These are phyloP conservation scores for Penicillium decumbens DNA, from an alignment of 2,329 filamentous ascomycete genomes.

Conservation along the genomic window DNA sequence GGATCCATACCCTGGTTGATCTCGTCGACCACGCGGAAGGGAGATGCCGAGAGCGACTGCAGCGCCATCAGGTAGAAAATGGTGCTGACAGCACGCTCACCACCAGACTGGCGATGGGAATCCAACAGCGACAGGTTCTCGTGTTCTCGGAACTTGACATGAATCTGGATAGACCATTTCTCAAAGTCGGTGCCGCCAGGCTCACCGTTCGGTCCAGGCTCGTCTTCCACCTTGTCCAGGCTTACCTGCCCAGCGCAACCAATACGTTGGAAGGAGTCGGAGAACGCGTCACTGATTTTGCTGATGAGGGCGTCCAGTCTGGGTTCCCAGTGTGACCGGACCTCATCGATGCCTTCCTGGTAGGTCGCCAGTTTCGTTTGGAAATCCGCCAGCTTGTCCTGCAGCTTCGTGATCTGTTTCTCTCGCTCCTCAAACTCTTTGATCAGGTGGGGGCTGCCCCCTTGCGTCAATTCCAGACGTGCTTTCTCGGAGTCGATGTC, in stretches of 20 bases:
- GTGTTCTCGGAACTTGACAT: conserved; percentile 86
- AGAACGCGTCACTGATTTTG: conserved; percentile 85
- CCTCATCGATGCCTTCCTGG: conserved; percentile 55
- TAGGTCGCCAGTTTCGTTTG: conserved; percentile 54
- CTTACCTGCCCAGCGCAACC: conserved; percentile 87
- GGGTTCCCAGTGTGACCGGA: conserved; percentile 77
- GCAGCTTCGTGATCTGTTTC: conserved; percentile 63
- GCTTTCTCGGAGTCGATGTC: conserved; percentile 71
- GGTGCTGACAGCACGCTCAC: conserved; percentile 91
- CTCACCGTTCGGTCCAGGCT: conserved; percentile 30
- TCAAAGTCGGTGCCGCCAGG: conserved; percentile 69
- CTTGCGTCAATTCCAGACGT: conserved; percentile 74
- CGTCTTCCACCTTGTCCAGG: conserved; percentile 64
- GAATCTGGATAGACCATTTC: conserved; percentile 87
- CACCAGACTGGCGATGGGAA: conserved; percentile 89
- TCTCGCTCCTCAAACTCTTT: conserved; percentile 71
- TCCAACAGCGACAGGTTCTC: conserved; percentile 82
- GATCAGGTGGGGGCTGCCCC: conserved; percentile 69
- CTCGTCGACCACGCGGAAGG: conserved; percentile 97
- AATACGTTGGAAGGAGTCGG: conserved; percentile 89
- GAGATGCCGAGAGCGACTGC: conserved; percentile 85
- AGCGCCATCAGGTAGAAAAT: conserved; percentile 99
- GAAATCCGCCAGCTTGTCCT: conserved; percentile 54
- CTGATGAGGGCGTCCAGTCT: conserved; percentile 69
- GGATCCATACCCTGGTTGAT: conserved; percentile 99